phyloP scores from a whole-genome alignment of 768 basidiomycete species.

The Auricularia sp. region DNA sequence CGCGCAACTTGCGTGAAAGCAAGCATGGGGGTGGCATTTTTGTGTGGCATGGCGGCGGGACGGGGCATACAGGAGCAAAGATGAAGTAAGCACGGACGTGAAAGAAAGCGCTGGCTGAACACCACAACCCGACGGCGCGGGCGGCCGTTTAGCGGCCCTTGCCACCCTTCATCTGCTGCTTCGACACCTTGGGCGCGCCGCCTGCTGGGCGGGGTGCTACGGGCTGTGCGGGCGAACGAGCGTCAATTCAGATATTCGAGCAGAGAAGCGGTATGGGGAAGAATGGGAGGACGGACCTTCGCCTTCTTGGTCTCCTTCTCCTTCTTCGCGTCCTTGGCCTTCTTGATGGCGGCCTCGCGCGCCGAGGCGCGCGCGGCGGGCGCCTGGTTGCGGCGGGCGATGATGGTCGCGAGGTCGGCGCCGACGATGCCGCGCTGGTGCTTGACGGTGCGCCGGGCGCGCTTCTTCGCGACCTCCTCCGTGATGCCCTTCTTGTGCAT shows the following conservation, averaged over 20 bases:
- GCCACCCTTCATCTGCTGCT: constrained; percentile 93
- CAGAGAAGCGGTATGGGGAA: too few species aligned
- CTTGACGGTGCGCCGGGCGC: constrained; percentile 92
- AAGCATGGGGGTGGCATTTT: too few species aligned
- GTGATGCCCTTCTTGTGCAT: constrained; percentile 99
- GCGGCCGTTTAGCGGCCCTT: constrained; percentile 38
- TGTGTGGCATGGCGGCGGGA: too few species aligned
- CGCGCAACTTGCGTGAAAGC: too few species aligned
- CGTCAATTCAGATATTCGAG: neutral
- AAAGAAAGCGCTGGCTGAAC: too few species aligned
- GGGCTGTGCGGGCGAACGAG: constrained; percentile 30
- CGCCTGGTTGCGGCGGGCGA: constrained; percentile 88
- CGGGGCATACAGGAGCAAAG: too few species aligned
- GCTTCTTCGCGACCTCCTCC: constrained; percentile 98
- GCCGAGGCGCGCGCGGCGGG: constrained; percentile 71
- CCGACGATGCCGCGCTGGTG: constrained; percentile 97
- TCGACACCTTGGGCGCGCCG: constrained; percentile 76
- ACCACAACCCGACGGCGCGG: too few species aligned
- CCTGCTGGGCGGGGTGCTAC: constrained; percentile 39
- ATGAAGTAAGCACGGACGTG: too few species aligned
- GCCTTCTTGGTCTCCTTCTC: constrained; percentile 87
- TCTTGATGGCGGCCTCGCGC: constrained; percentile 76
- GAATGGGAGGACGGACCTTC: constrained; percentile 38
- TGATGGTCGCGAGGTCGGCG: constrained; percentile 84
- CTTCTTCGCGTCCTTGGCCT: constrained; percentile 96